Evolutionary conservation across 2,329 filamentous ascomycete species (phyloP), one percentile per base, ranked within the genome.

Genomic region (Xylaria multiplex): DNA sequence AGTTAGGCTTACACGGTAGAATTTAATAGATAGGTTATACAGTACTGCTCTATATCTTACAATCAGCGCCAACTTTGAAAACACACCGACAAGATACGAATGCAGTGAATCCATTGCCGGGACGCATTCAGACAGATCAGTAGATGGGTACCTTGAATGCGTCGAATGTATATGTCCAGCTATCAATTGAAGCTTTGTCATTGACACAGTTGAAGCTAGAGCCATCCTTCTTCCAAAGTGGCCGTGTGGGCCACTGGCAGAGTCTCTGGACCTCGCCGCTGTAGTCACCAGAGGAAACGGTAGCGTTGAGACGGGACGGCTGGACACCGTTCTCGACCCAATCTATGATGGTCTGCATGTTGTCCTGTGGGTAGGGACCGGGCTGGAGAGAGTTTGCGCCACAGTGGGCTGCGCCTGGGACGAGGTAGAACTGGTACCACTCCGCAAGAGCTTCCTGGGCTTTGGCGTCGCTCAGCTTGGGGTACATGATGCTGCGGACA

Each of bases 261-360:
- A 79, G 77, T 70, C 74, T 73, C 70, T 78, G 75, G 0, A 74
- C 77, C 72, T 79, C 72, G 42, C 79, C 77, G 16, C 64, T 59
- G 57, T 77, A 70, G 9, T 67, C 61, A 7, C 77, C 78, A 1
- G 72, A 73, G 5, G 72, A 67, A 11, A 77, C 72, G 9, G 79
- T 81, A 11, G 78, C 78, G 68, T 81, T 81, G n/a, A 82, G 76
- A 2, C 73, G 74, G 6, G 57, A 50, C 0, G 79, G 80, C 65
- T 69, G 71, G 27, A 77, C 68, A 16, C 76, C 90, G 68, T 91
- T 91, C 69, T 85, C 86, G 11, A 93, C 80, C 72, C 84, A 91
- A 72, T 92, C 88, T 73, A 93, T 91, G 19, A 88, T 87, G 2
- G 88, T 91, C 2, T 89, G 87, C 76, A 91, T 87, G 48, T 92